phyloP scores from a whole-genome alignment of 2,329 filamentous ascomycete species.

The Ophiocordyceps robertsii region DNA sequence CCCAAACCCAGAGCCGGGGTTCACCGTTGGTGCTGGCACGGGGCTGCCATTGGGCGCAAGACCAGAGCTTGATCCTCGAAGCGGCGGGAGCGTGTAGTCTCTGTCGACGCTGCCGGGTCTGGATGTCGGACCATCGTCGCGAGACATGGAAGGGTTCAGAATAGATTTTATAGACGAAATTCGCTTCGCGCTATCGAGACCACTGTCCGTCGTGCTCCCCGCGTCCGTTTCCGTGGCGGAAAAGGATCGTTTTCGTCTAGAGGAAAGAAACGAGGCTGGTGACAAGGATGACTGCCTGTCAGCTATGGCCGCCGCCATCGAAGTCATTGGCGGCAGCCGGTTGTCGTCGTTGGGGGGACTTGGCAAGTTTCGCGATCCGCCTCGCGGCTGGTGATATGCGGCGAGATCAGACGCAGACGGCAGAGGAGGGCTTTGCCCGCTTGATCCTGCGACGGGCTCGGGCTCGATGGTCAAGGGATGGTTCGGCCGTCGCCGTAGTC shows the following conservation, averaged over 20 bases:
- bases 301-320: constrained; percentile 23
- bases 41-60: constrained; percentile 24
- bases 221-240: constrained; percentile 43
- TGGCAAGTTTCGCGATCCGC: constrained; percentile 20
- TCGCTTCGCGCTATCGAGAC: constrained; percentile 41
- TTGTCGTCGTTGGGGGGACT: constrained; percentile 41
- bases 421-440: constrained; percentile 29
- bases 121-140: constrained; percentile 9
- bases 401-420: constrained; percentile 30
- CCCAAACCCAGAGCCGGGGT: constrained; percentile 8
- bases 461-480: constrained; percentile 33
- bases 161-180: constrained; percentile 67
- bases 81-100: constrained; percentile 26
- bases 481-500: constrained; percentile 35
- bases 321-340: constrained; percentile 40
- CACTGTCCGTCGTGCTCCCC: constrained; percentile 19
- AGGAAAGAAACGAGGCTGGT: constrained; percentile 45
- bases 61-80: constrained; percentile 29
- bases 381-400: constrained; percentile 35
- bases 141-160: constrained; percentile 41
- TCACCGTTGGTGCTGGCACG: constrained; percentile 21
- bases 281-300: constrained; percentile 46
- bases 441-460: constrained; percentile 28
- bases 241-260: constrained; percentile 54
- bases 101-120: constrained; percentile 20